Conservation (phyloP, 768 basidiomycete genomes). For the Phanerochaete sordida region DNA sequence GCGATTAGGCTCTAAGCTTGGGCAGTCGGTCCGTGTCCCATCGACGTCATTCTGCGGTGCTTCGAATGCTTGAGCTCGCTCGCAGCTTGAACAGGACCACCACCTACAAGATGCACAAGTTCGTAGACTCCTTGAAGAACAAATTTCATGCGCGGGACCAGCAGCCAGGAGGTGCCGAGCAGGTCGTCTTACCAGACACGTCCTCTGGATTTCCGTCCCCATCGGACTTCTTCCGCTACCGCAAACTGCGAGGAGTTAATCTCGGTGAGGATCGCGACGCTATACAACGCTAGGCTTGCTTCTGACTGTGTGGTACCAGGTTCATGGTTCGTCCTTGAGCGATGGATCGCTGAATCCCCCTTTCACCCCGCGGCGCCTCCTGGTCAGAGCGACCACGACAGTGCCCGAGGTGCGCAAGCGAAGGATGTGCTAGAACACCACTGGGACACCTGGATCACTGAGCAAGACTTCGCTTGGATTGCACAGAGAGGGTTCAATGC, state of each 20-base stretch:
- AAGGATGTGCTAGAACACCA: conserved; percentile 41
- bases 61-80: not conserved
- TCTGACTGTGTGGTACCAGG: conserved; percentile 35
- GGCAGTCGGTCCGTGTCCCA: not conserved
- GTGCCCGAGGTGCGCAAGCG: conserved; percentile 50
- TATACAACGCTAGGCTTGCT: not conserved
- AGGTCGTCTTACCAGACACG: not conserved
- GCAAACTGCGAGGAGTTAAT: conserved; percentile 80
- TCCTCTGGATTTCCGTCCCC: conserved; percentile 16
- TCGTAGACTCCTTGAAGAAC: conserved; percentile 10
- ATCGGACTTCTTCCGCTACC: conserved; percentile 46
- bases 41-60: not conserved
- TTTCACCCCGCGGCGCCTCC: conserved; percentile 51
- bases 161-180: not conserved
- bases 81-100: not conserved
- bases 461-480: conserved; percentile 54
- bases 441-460: conserved; percentile 54
- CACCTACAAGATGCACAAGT: conserved; percentile 13
- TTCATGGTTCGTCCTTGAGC: conserved; percentile 76
- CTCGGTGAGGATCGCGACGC: conserved; percentile 47
- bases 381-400: conserved; percentile 65
- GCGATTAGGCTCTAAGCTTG: too few species aligned
- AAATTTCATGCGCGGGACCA: not conserved
- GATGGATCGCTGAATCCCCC: conserved; percentile 65
- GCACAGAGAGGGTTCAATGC: conserved; percentile 51